Percentiles rank a stretch among this genome's conserved stretches.
phyloP scores from a whole-genome alignment of 2,329 filamentous ascomycete genomes.

The Hirsutella thompsonii region DNA sequence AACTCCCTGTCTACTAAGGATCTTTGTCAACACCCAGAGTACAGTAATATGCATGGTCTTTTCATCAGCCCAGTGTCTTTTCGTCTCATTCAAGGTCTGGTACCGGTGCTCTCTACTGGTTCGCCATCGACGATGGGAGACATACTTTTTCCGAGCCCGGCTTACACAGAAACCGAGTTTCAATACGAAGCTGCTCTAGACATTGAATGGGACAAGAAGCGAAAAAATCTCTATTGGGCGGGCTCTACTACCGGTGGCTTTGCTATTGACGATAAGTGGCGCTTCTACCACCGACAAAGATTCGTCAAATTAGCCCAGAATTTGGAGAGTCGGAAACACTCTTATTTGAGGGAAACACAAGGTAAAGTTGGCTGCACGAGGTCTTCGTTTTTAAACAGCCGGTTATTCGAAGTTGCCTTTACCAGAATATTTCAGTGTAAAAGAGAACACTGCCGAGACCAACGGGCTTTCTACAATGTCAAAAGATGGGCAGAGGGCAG shows the following conservation, averaged over 20 bases:
- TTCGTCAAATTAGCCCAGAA: neutral
- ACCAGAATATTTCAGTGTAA: neutral
- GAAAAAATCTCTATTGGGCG: neutral
- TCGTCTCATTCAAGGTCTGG: neutral
- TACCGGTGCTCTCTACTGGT: neutral
- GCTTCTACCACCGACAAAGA: neutral
- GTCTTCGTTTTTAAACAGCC: constrained; percentile 1
- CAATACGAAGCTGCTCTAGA: too few relatives aligned
- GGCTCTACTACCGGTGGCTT: neutral
- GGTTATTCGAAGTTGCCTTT: neutral
- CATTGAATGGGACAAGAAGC: neutral
- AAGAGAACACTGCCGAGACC: constrained; percentile 1
- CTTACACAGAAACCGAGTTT: neutral
- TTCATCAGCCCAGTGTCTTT: neutral
- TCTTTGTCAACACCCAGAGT: neutral
- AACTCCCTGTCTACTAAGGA: too few relatives aligned
- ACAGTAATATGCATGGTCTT: neutral
- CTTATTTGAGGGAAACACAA: neutral
- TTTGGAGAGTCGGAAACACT: neutral
- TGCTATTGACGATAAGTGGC: neutral
- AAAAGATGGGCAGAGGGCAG: too few relatives aligned
- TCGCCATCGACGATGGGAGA: neutral
- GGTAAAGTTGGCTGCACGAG: neutral
- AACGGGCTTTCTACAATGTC: too few relatives aligned
- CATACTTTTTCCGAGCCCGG: neutral